Conservation (phyloP, 2,329 filamentous ascomycete genomes). For the Fusarium sp. region DNA sequence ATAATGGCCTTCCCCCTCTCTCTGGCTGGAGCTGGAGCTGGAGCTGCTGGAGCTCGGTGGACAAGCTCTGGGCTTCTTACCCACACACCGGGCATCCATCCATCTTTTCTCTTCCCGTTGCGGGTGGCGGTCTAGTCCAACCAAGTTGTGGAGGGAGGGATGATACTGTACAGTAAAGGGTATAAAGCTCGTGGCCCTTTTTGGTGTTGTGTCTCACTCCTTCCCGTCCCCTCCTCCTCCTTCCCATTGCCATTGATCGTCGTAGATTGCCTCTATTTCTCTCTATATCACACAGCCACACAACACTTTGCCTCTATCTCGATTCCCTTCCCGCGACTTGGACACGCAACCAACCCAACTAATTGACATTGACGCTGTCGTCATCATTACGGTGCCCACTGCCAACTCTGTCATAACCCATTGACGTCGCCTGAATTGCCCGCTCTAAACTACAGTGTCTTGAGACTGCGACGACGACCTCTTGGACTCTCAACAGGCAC, state of each 20-base stretch:
- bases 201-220: neutral
- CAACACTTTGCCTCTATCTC: conserved; percentile 13
- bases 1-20: conserved; percentile 3
- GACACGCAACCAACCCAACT: conserved; percentile 2
- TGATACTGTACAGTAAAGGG: too few species aligned
- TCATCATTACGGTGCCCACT: conserved; percentile 24
- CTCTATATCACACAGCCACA: neutral
- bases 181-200: conserved; percentile 19
- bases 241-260: conserved; percentile 14
- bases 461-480: conserved; percentile 5
- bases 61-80: neutral
- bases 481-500: conserved; percentile 15
- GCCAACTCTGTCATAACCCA: neutral
- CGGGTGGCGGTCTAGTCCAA: conserved; percentile 43
- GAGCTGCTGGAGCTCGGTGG: too few species aligned
- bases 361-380: conserved; percentile 29
- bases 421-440: conserved; percentile 24
- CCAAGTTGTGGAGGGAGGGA: conserved; percentile 20
- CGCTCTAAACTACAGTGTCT: neutral
- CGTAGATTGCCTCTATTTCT: conserved; percentile 3
- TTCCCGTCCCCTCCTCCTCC: neutral
- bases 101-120: conserved; percentile 28
- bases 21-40: neutral
- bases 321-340: neutral
- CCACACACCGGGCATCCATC: conserved; percentile 39